These are phyloP conservation scores for Phytopythium vexans DNA, from an alignment of 352 stramenopile genomes.

Conservation along the genomic window DNA sequence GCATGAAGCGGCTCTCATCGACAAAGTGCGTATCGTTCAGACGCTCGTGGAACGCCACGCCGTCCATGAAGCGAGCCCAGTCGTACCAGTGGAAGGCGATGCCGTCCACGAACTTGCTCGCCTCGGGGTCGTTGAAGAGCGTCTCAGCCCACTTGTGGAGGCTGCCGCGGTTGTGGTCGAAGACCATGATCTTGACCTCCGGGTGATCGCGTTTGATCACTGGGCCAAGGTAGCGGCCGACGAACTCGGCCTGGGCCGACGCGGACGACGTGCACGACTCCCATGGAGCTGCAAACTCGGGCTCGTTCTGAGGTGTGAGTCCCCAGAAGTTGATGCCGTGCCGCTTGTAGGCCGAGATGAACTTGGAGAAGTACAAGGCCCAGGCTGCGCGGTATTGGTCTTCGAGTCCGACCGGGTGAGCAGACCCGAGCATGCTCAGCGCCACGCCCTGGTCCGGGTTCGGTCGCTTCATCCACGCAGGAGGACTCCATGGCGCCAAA, in stretches of 20 bases:
- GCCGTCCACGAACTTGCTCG: constrained; percentile 80
- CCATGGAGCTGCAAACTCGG: constrained; percentile 71
- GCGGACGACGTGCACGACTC: constrained; percentile 63
- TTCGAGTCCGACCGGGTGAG: constrained; percentile 43
- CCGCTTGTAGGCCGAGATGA: constrained; percentile 88
- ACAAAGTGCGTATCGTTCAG: constrained; percentile 76
- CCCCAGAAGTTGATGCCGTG: constrained; percentile 86
- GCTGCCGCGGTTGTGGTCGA: constrained; percentile 88
- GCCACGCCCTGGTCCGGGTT: constrained; percentile 38
- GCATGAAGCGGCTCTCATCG: constrained; percentile 54
- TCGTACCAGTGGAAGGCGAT: constrained; percentile 92
- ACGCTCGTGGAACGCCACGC: constrained; percentile 64
- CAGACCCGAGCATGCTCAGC: constrained; percentile 63
- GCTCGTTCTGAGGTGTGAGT: constrained; percentile 90
- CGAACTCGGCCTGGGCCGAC: constrained; percentile 66
- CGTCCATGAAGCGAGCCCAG: constrained; percentile 60
- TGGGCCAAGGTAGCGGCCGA: constrained; percentile 85
- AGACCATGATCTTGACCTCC: constrained; percentile 88
- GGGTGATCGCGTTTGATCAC: constrained; percentile 83
- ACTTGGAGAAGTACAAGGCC: constrained; percentile 92
- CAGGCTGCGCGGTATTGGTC: constrained; percentile 59
- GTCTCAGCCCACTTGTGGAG: constrained; percentile 66
- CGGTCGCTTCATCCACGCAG: constrained; percentile 84
- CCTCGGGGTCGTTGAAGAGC: constrained; percentile 65
- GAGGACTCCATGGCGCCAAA: constrained; percentile 84